These are phyloP conservation scores for Glomus cerebriforme DNA, from an alignment of 192 early-diverging fungal genomes.

Conservation along the genomic window DNA sequence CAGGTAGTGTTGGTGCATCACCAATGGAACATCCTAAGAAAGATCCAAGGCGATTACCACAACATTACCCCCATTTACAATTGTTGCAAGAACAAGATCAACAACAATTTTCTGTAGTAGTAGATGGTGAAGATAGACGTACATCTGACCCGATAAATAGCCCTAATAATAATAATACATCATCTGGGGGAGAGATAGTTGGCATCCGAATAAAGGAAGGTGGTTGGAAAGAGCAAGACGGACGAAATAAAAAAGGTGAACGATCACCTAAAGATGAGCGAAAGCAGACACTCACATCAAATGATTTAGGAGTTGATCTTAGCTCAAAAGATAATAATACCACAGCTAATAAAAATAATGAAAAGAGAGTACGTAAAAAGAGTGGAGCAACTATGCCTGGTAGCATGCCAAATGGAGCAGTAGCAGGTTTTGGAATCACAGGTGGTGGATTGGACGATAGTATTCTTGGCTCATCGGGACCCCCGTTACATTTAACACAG, in stretches of 20 bases:
- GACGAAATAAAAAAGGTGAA: neutral
- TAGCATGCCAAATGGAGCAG: neutral
- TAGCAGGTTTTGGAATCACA: no score
- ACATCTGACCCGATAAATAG: neutral
- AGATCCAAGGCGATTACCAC: slow-evolving; percentile 25
- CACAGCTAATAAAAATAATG: neutral
- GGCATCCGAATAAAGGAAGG: slow-evolving; percentile 1
- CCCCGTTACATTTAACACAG: slow-evolving; percentile 9
- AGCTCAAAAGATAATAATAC: neutral
- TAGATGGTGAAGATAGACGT: slow-evolving; percentile 23
- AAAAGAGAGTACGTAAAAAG: neutral
- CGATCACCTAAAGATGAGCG: neutral
- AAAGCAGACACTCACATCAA: neutral
- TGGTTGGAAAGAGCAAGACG: neutral
- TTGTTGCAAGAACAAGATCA: slow-evolving; percentile 30
- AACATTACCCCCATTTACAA: slow-evolving; percentile 34
- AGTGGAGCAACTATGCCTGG: slow-evolving; percentile 8
- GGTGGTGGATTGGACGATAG: neutral
- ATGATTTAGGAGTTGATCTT: no score
- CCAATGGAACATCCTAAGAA: slow-evolving; percentile 25
- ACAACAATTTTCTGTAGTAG: slow-evolving; percentile 24
- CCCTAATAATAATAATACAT: neutral
- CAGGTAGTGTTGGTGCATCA: slow-evolving; percentile 13
- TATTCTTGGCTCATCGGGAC: neutral
- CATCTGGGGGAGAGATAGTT: neutral